A percentile compares a stretch with the other conserved stretches of the same genome.
Conservation (phyloP, 2,329 filamentous ascomycete species). For the Penicillium sp. region DNA sequence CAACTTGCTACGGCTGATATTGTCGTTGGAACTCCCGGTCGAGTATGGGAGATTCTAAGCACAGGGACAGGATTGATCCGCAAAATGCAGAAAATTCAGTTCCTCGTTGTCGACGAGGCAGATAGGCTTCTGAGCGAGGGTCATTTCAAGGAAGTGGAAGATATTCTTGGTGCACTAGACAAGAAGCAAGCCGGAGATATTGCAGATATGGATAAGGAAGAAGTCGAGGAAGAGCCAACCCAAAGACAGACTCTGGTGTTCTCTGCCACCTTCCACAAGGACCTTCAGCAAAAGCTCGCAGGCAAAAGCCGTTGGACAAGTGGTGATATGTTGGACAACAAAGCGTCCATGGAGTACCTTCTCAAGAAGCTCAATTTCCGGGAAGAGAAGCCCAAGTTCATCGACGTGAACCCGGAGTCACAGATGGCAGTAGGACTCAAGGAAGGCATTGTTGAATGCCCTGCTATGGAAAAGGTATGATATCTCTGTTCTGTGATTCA, state of each 20-base stretch:
- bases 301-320: conserved; percentile 64
- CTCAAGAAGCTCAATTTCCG: conserved; percentile 86
- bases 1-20: conserved; percentile 82
- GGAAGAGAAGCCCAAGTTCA: conserved; percentile 79
- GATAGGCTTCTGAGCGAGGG: conserved; percentile 89
- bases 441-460: conserved; percentile 89
- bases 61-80: conserved; percentile 67
- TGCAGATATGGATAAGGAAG: conserved; percentile 28
- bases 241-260: conserved; percentile 87
- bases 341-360: conserved; percentile 88
- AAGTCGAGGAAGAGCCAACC: conserved; percentile 44
- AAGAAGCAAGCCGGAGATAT: conserved; percentile 51
- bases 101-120: conserved; percentile 89
- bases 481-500: not conserved
- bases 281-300: conserved; percentile 83
- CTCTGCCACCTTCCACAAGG: conserved; percentile 92
- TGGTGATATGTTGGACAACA: conserved; percentile 65
- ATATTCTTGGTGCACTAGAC: conserved; percentile 81
- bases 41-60: conserved; percentile 91
- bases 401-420: conserved; percentile 84
- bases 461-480: conserved; percentile 81
- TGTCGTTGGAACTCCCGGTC: conserved; percentile 87
- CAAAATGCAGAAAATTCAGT: conserved; percentile 71
- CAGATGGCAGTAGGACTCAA: conserved; percentile 85
- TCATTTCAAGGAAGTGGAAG: conserved; percentile 89